A percentile compares a stretch with the other conserved stretches of the same genome.
Evolutionary conservation across 345 rosid genomes (phyloP).

Genomic region (Bruguiera sexangula): DNA sequence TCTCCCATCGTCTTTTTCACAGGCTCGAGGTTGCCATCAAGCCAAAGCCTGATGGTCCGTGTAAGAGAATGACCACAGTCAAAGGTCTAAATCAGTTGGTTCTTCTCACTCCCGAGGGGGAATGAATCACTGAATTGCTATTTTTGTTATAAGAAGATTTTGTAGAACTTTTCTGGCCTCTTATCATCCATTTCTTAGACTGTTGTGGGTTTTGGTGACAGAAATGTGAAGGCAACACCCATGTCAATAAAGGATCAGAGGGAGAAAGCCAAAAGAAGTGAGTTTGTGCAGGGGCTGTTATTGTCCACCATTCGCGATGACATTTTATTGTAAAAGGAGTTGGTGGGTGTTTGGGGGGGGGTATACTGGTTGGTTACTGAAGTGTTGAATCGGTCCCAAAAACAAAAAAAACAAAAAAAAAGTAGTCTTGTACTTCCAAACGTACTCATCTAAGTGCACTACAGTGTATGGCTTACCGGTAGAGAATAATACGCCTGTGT

Average conservation of each 20-base stretch:
- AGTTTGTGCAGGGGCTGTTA: conserved; percentile 68
- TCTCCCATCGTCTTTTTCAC: too few species aligned
- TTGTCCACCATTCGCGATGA: conserved; percentile 59
- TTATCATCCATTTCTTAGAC: not conserved
- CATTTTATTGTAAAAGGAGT: conserved; percentile 44
- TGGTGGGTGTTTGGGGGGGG: too few species aligned
- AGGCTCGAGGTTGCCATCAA: too few species aligned
- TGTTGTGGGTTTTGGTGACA: conserved; percentile 25
- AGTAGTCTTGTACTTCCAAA: conserved; percentile 10
- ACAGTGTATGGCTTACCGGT: conserved; percentile 27
- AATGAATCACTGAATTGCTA: too few species aligned
- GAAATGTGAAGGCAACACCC: conserved; percentile 46
- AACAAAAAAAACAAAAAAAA: too few species aligned
- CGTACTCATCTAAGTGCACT: not conserved
- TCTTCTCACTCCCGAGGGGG: too few species aligned
- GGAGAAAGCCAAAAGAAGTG: conserved; percentile 64
- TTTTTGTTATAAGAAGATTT: not conserved
- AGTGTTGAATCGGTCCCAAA: not conserved
- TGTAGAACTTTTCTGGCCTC: not conserved
- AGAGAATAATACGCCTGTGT: conserved; percentile 28
- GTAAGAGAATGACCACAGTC: too few species aligned
- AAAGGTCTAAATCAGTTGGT: too few species aligned
- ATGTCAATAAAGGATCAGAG: conserved; percentile 72
- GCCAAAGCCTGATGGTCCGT: too few species aligned
- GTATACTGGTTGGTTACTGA: not conserved